Evolutionary conservation across 2,329 filamentous ascomycete species (phyloP), one percentile per base, ranked within the genome.

Genomic region (Colletotrichum lindemuthianum): DNA sequence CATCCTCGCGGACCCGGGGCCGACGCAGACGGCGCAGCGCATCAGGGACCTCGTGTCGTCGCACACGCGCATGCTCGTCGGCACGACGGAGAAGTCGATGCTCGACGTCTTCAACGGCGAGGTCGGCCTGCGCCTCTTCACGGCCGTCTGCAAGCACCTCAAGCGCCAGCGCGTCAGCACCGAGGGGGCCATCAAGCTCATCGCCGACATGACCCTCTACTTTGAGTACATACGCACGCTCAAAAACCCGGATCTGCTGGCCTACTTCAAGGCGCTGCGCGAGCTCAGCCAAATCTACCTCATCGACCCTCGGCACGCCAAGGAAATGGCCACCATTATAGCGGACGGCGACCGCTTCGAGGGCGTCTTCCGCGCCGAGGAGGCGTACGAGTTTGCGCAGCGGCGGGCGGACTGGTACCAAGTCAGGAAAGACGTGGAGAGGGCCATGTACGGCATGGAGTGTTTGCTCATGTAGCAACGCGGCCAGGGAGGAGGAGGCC

Each of bases 101-200:
- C 89, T 99, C 33, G 96, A 99, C 74, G 96, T 99, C 12, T 99
- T 99, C 84, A 97, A 97, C 76, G 93, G 96, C 78, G 96, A 99
- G 80, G 95, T 99, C 33, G 96, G 96, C 1, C 86, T 97, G 68
- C 91, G 96, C 33, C 86, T 99, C 56, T 99, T 98, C 79, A 89
- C 91, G 16, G 91, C 92, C 15, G 84, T 99, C 54, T 97, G 95
- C 84, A 99, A 99, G 79, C 96, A 99, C 78, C 86, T 99, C 69
- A 99, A 99, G 82, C 91, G 95, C 9, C 96, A 98, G 81, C 90
- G 96, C 60, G 88, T 99, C 77, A 95, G 90, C 74, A 92, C 93
- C 33, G 90, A 93, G 66, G 96, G 96, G 60, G 92, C 96, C 16
- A 88, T 98, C 74, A 94, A 91, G 76, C 86, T 99, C 68, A 98